phyloP scores from a whole-genome alignment of 2,329 filamentous ascomycete species.

The Apiospora sp. region DNA sequence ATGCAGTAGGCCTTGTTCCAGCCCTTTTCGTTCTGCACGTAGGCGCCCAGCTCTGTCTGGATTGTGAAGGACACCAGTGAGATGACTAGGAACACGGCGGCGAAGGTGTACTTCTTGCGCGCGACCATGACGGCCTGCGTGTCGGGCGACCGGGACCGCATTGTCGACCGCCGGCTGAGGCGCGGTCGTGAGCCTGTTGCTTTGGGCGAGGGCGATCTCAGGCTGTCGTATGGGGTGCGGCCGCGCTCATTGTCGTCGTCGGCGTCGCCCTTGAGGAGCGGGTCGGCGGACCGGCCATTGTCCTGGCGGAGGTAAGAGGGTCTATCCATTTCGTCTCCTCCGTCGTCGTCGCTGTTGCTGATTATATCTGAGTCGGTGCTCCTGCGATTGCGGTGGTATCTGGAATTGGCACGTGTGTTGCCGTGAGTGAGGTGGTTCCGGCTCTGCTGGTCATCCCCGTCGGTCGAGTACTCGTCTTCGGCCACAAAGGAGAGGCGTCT shows the following conservation, averaged over 20 bases:
- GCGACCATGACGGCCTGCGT: slow-evolving; percentile 70
- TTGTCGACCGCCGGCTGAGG: slow-evolving; percentile 67
- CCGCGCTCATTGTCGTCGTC: slow-evolving; percentile 39
- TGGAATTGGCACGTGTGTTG: slow-evolving; percentile 15
- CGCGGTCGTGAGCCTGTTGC: slow-evolving; percentile 45
- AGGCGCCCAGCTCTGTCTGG: slow-evolving; percentile 94
- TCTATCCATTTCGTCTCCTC: slow-evolving; percentile 49
- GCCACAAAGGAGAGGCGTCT: slow-evolving; percentile 33
- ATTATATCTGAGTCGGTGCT: slow-evolving; percentile 33
- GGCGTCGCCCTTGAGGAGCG: slow-evolving; percentile 49
- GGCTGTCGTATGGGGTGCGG: slow-evolving; percentile 37
- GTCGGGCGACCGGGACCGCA: slow-evolving; percentile 81
- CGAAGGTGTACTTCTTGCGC: slow-evolving; percentile 85
- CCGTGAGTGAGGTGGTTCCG: not conserved
- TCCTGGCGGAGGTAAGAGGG: slow-evolving; percentile 52
- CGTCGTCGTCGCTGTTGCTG: slow-evolving; percentile 40
- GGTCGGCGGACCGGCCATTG: slow-evolving; percentile 54
- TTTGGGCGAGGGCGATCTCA: slow-evolving; percentile 38
- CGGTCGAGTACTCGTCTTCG: slow-evolving; percentile 33
- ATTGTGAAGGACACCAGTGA: slow-evolving; percentile 89
- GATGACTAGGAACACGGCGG: slow-evolving; percentile 81
- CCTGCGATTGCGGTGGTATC: slow-evolving; percentile 7
- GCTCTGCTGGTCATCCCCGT: slow-evolving; percentile 24
- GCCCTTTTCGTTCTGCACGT: slow-evolving; percentile 89
- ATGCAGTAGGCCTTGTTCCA: slow-evolving; percentile 99